These are phyloP conservation scores for Canavalia gladiata DNA, from an alignment of 306 rosid species.

Conservation along the genomic window DNA sequence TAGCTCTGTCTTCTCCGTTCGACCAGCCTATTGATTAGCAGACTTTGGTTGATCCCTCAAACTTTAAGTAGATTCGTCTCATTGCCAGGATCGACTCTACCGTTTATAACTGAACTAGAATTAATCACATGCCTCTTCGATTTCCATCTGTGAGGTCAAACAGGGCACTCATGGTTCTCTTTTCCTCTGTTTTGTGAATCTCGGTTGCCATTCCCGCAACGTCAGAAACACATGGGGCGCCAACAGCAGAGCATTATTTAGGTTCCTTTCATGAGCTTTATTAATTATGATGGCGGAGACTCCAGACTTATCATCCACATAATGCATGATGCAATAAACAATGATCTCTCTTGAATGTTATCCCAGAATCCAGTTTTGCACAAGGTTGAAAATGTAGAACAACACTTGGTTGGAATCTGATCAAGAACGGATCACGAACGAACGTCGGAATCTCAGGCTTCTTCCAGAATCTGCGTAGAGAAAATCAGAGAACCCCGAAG, in stretches of 20 bases:
- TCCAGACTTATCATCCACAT: constrained; percentile 71
- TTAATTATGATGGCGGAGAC: constrained; percentile 87
- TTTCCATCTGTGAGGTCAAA: constrained; percentile 95
- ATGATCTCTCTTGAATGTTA: constrained; percentile 87
- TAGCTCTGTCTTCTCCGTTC: constrained; percentile 96
- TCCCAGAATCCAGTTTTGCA: constrained; percentile 59
- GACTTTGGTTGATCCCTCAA: constrained; percentile 86
- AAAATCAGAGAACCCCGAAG: no score
- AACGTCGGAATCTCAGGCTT: no score
- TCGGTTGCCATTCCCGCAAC: constrained; percentile 75
- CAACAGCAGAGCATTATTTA: constrained; percentile 80
- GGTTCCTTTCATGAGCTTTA: constrained; percentile 96
- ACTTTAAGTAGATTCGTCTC: constrained; percentile 96
- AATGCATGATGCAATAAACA: constrained; percentile 81
- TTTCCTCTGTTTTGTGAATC: constrained; percentile 70
- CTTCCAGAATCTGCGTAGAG: no score
- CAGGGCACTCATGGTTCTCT: constrained; percentile 88
- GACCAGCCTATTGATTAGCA: constrained; percentile 93
- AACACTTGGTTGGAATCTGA: constrained; percentile 48
- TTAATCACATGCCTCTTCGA: constrained; percentile 97
- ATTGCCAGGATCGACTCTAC: constrained; percentile 82
- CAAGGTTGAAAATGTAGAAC: constrained; percentile 63
- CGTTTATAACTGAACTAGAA: constrained; percentile 82
- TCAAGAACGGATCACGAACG: no score
- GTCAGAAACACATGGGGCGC: constrained; percentile 70